Base-by-base conservation (phyloP, 1,284 basidiomycete genomes). In the Ustilago loliicola region DNA sequence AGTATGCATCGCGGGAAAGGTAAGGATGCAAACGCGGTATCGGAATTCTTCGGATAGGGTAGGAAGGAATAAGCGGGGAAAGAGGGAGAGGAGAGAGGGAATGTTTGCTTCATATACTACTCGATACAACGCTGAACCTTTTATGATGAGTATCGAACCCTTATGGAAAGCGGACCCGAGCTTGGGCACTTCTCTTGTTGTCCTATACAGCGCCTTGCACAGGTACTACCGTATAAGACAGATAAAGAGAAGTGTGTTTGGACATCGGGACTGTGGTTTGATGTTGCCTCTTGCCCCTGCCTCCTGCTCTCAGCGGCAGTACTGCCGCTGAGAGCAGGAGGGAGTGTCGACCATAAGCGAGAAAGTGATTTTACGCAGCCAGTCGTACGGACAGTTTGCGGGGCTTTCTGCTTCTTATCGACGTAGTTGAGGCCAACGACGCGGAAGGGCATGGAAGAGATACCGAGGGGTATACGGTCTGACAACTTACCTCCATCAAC, bases 71-170 rank as follows among this genome's bases (percentile, higher is more conserved):
- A 21, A 21, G 13, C 11, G n/a, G 21, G 29, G 34, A 55, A 25
- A 32, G 51, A 54, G 30, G 38, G 17, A n/a, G 29, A 48, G 27
- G 52, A 51, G 32, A 47, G 45, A 42, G 50, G 36, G 34, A 27
- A 72, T 80, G 80, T 83, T 13, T 62, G 81, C 79, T 82, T 68
- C 59, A 58, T 71, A 83, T 82, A 83, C 81, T 83, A 80, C 81
- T 81, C 81, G 72, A 62, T 61, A 68, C 56, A 21, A 38, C 48
- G 40, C 34, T 66, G 53, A 34, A 64, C 61, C 62, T 75, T 55
- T 23, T 30, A n/a, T n/a, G n/a, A 13, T 38, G 52, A 38, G 62
- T 72, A 70, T 66, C 70, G 75, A 77, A 72, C 71, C 75, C 75
- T 77, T 77, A 65, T 74, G 75, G 63, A 74, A 77, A 74, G 71